phyloP scores from a whole-genome alignment of 176 grass and related monocot genomes.

The Cymbopogon citratus region DNA sequence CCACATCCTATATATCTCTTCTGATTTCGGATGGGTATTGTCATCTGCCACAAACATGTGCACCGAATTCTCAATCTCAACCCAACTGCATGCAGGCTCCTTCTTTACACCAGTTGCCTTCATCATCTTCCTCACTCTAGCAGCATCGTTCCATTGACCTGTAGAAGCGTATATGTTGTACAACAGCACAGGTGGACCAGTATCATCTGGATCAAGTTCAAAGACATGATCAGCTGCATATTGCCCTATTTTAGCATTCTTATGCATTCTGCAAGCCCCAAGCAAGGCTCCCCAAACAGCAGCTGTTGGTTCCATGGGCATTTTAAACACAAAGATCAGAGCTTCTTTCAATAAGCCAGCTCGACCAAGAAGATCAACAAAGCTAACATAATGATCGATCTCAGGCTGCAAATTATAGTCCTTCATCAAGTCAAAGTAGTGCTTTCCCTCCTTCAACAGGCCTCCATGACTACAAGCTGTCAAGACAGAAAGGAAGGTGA shows the following conservation, averaged over 20 bases:
- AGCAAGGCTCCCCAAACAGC: constrained; percentile 73
- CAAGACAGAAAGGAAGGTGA: constrained; percentile 55
- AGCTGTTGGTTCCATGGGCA: constrained; percentile 55
- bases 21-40: constrained; percentile 39
- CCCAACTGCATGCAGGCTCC: constrained; percentile 77
- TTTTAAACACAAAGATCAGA: constrained; percentile 48
- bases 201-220: constrained; percentile 60
- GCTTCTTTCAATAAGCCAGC: constrained; percentile 54
- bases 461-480: constrained; percentile 67
- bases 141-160: constrained; percentile 55
- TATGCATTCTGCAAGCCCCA: constrained; percentile 52
- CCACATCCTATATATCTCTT: constrained; percentile 67
- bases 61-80: constrained; percentile 59
- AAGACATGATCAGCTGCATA: constrained; percentile 56
- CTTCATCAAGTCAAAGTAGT: too few species aligned
- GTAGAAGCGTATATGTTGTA: constrained; percentile 74
- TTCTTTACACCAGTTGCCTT: constrained; percentile 62
- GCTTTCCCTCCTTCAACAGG: constrained; percentile 48
- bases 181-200: constrained; percentile 53
- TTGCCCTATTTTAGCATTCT: constrained; percentile 45
- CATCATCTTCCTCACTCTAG: constrained; percentile 70
- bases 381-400: constrained; percentile 52
- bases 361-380: constrained; percentile 56
- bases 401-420: constrained; percentile 31
- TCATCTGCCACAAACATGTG: constrained; percentile 79